phyloP scores from a whole-genome alignment of 31 red algal genomes.

The Odonthalia washingtoniensis region DNA sequence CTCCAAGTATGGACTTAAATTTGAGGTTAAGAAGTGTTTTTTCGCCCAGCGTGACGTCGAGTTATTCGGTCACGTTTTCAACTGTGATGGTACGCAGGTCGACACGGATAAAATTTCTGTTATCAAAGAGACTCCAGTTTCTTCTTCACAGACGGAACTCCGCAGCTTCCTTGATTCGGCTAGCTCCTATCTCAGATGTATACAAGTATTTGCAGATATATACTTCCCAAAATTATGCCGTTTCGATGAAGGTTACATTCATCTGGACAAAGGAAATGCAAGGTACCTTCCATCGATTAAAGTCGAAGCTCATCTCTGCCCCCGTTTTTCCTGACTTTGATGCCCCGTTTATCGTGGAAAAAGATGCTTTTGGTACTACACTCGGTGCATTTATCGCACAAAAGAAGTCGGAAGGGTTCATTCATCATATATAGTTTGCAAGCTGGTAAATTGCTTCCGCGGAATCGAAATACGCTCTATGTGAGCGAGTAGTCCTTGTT shows the following conservation, averaged over 20 bases:
- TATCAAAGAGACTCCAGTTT: background rate
- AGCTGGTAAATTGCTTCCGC: background rate
- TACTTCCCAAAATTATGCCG: background rate
- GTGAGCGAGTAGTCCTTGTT: background rate
- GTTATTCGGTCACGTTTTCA: slow-evolving; percentile 24
- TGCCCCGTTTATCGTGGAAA: slow-evolving; percentile 10
- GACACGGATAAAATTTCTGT: background rate
- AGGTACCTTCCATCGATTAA: slow-evolving; percentile 1
- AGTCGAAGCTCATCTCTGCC: background rate
- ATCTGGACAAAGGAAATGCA: slow-evolving; percentile 14
- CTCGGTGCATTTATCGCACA: background rate
- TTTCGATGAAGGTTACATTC: slow-evolving; percentile 9
- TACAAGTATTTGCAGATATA: background rate
- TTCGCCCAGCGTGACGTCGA: background rate
- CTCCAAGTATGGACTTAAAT: background rate
- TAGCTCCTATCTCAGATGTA: slow-evolving; percentile 3
- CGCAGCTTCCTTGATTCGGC: background rate
- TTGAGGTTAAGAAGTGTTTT: slow-evolving; percentile 23
- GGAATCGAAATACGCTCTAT: slow-evolving; percentile 3
- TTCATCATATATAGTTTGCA: background rate
- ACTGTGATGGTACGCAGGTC: background rate
- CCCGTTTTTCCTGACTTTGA: slow-evolving; percentile 11
- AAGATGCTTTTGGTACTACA: background rate
- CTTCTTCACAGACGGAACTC: background rate
- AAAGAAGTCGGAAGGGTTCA: background rate